Evolutionary conservation across 2,329 filamentous ascomycete genomes (phyloP), one percentile per base, ranked within the genome.

Genomic region (Cladosporium sphaerospermum): DNA sequence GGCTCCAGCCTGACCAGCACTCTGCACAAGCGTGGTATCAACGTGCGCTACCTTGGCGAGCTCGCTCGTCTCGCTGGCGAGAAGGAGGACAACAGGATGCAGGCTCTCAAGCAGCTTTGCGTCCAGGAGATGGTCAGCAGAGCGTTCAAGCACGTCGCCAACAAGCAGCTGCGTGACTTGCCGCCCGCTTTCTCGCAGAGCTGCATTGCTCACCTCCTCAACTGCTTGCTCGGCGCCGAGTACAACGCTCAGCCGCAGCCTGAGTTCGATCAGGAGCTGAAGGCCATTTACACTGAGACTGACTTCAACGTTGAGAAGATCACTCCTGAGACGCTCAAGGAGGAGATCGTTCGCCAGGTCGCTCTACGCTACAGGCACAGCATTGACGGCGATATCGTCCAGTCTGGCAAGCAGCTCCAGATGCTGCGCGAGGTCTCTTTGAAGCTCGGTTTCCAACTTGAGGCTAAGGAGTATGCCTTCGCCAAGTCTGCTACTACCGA

Each of bases 1-100:
- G 93, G 93, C n/a, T 82, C 88, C 65, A 96, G 92, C 16, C 78
- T 99, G 54, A 89, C 86, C 63, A 84, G 85, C 59, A 81, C 96
- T 48, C 78, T 99, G 66, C 93, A 99, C 77, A 96, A 96, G 78
- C 88, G 92, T 40, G 93, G 93, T 73, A 91, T 99, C 75, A 99
- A 99, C 74, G 81, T 97, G 57, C 83, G 95, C 65, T 99, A 99
- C 70, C 79, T 97, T n/a, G 93, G 93, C 60, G 86, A 84, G 70
- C 73, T 99, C 57, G 86, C 89, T 10, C 78, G 88, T 48, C 83
- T 86, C 37, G 69, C 70, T 57, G 69, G 69, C 5, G 65, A 66
- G 61, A 80, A 81, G 59, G 79, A 83, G 61, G 85, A 85, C 53
- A 78, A 82, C 51, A 85, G 89, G 57, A 78, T 97, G 19, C 77